These are phyloP conservation scores for Cercospora zeina DNA, from an alignment of 2,329 filamentous ascomycete genomes.

Conservation along the genomic window DNA sequence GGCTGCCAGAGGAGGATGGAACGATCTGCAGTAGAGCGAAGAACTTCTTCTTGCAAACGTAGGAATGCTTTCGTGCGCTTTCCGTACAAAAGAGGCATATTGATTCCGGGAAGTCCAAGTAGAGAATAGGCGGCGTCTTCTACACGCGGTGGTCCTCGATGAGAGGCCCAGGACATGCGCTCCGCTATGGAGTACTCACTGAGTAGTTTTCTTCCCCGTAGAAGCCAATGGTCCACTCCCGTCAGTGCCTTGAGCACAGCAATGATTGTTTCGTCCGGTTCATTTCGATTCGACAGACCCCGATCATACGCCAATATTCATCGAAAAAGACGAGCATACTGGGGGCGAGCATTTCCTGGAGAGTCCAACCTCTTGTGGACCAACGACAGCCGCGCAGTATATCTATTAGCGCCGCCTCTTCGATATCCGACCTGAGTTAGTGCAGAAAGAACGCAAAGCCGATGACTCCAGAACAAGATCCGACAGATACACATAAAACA, in stretches of 20 bases:
- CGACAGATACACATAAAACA: slow-evolving; percentile 28
- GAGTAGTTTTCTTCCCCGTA: background rate
- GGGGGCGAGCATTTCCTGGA: slow-evolving; percentile 25
- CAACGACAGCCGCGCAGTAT: background rate
- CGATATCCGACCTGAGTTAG: no score
- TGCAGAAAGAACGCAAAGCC: no score
- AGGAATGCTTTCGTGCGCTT: slow-evolving; percentile 26
- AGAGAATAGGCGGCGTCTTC: slow-evolving; percentile 26
- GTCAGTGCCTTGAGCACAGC: background rate
- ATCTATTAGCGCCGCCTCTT: no score
- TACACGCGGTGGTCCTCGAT: slow-evolving; percentile 9
- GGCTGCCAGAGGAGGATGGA: background rate
- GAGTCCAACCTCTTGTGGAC: slow-evolving; percentile 19
- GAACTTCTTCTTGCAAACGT: slow-evolving; percentile 27
- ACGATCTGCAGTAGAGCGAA: slow-evolving; percentile 18
- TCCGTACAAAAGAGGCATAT: slow-evolving; percentile 26
- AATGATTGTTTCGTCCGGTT: background rate
- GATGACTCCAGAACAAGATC: slow-evolving; percentile 19
- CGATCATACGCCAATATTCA: background rate
- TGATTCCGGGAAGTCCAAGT: slow-evolving; percentile 27
- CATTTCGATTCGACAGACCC: background rate
- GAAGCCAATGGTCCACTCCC: background rate
- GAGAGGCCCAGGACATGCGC: slow-evolving; percentile 20
- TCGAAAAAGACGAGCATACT: background rate
- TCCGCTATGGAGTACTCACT: background rate